phyloP scores from a whole-genome alignment of 352 stramenopile genomes.

The Phytophthora quininea region DNA sequence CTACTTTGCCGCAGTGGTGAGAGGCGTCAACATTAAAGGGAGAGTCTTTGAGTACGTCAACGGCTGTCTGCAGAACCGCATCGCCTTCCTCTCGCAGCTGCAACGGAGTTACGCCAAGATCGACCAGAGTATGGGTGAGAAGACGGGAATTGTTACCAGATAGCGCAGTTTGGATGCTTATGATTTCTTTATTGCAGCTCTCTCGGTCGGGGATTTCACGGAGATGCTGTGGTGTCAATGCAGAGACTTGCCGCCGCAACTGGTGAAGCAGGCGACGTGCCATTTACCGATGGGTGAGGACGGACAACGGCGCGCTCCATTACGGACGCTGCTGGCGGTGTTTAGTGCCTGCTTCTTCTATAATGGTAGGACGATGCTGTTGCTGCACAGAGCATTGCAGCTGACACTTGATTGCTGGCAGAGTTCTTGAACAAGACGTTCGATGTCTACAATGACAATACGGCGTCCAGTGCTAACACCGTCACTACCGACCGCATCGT shows the following conservation, averaged over 20 bases:
- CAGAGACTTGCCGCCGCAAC: slow-evolving; percentile 46
- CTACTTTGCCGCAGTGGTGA: slow-evolving; percentile 48
- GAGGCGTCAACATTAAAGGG: slow-evolving; percentile 44
- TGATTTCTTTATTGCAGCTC: slow-evolving; percentile 27
- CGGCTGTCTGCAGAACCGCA: slow-evolving; percentile 57
- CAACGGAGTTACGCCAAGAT: slow-evolving; percentile 45
- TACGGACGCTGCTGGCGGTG: slow-evolving; percentile 39
- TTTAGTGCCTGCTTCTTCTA: slow-evolving; percentile 61
- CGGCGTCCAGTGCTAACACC: slow-evolving; percentile 40
- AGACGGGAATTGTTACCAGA: too few species aligned
- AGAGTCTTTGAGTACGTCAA: slow-evolving; percentile 60
- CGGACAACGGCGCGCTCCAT: slow-evolving; percentile 24
- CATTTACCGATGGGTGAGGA: slow-evolving; percentile 48
- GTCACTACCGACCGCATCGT: slow-evolving; percentile 56
- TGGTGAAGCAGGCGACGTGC: slow-evolving; percentile 47
- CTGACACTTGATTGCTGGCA: slow-evolving; percentile 13
- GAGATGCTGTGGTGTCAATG: slow-evolving; percentile 67
- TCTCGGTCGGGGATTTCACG: slow-evolving; percentile 62
- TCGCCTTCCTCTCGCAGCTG: slow-evolving; percentile 51
- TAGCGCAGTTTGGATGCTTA: not conserved
- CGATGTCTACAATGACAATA: slow-evolving; percentile 58
- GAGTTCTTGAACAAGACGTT: slow-evolving; percentile 56
- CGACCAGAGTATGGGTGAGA: slow-evolving; percentile 46
- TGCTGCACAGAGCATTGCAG: not conserved
- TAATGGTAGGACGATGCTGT: slow-evolving; percentile 35